Percentiles rank a stretch among this genome's conserved stretches.
Evolutionary conservation across 805 yeast genomes (phyloP).

Genomic region (Lipomyces spencermartinsiae): DNA sequence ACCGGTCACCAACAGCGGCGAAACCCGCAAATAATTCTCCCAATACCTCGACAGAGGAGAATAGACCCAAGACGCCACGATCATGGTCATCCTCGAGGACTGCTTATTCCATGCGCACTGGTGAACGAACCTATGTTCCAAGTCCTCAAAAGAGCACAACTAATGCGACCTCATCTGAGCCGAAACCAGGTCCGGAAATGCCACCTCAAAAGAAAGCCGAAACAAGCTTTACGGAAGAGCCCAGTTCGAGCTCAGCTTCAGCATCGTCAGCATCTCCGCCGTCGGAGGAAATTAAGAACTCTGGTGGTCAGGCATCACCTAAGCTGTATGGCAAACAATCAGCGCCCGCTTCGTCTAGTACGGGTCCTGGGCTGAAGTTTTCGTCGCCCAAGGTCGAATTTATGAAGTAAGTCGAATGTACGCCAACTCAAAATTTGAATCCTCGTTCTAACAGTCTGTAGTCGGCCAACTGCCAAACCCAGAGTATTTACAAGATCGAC

Average conservation of each 20-base stretch:
- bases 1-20: constrained; percentile 4
- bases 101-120: background rate
- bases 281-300: background rate
- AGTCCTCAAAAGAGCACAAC: background rate
- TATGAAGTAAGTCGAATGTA: background rate
- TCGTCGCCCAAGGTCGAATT: background rate
- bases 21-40: constrained; percentile 4
- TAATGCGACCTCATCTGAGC: background rate
- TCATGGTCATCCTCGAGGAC: background rate
- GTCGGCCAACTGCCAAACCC: background rate
- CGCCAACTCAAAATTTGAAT: background rate
- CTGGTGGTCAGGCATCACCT: background rate
- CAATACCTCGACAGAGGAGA: background rate
- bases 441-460: background rate
- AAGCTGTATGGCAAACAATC: background rate
- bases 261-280: background rate
- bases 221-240: background rate
- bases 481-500: background rate
- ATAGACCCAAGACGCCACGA: background rate
- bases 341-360: background rate
- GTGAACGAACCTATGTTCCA: constrained; percentile 1
- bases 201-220: background rate
- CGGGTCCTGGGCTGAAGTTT: background rate
- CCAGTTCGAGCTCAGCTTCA: background rate
- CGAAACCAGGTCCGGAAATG: background rate